Evolutionary conservation across 495 filamentous ascomycete species (phyloP).

Genomic region (Penicillium soppii): DNA sequence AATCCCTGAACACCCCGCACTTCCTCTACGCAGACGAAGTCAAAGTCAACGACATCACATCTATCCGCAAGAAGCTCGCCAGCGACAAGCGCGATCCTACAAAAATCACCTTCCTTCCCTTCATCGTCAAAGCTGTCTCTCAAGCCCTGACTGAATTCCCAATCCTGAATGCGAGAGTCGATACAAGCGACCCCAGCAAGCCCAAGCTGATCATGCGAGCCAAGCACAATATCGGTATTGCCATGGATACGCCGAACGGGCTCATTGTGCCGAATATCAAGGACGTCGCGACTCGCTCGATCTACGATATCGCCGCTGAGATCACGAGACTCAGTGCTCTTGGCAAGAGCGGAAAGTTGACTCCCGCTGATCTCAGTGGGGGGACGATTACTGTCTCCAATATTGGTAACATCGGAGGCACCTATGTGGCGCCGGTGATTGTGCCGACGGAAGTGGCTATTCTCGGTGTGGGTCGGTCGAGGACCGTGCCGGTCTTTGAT

Average conservation of each 20-base stretch:
- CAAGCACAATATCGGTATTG: constrained; percentile 93
- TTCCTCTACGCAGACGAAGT: constrained; percentile 90
- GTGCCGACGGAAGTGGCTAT: constrained; percentile 88
- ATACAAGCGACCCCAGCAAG: constrained; percentile 55
- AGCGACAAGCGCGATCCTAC: constrained; percentile 40
- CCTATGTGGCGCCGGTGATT: constrained; percentile 87
- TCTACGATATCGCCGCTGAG: constrained; percentile 75
- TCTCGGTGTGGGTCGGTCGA: constrained; percentile 80
- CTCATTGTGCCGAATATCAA: constrained; percentile 94
- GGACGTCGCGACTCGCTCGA: constrained; percentile 70
- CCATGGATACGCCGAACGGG: constrained; percentile 89
- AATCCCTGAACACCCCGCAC: constrained; percentile 84
- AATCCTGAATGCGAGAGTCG: constrained; percentile 81
- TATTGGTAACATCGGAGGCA: constrained; percentile 94
- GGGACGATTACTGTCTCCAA: constrained; percentile 96
- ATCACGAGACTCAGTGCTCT: constrained; percentile 68
- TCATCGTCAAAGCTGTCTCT: constrained; percentile 92
- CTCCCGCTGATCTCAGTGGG: constrained; percentile 72
- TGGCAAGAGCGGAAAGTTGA: constrained; percentile 71
- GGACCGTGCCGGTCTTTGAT: constrained; percentile 67
- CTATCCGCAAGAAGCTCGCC: constrained; percentile 63
- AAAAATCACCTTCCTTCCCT: constrained; percentile 87
- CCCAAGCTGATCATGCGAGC: constrained; percentile 71
- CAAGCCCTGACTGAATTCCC: constrained; percentile 78
- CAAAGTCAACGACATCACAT: constrained; percentile 68